A percentile compares a stretch with the other conserved stretches of the same genome.
These are phyloP conservation scores for Tetracentron sinense DNA, from an alignment of 164 flowering plant species.

Conservation along the genomic window DNA sequence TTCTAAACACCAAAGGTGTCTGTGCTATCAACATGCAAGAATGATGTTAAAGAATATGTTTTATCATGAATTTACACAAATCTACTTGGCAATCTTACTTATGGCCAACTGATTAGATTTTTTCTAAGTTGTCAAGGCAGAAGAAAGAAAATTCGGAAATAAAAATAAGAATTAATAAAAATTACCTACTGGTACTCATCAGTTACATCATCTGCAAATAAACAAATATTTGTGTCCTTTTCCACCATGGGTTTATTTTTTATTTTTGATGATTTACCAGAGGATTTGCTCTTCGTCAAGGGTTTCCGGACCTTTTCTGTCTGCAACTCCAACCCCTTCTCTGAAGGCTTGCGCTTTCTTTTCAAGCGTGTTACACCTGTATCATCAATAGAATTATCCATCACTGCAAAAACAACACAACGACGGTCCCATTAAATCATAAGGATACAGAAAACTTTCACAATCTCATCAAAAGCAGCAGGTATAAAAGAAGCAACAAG, in stretches of 20 bases:
- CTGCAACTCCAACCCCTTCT: constrained; percentile 77
- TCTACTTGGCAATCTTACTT: no score
- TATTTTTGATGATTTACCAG: constrained; percentile 34
- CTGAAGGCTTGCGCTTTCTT: constrained; percentile 84
- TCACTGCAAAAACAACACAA: constrained; percentile 25
- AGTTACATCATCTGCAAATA: constrained; percentile 35
- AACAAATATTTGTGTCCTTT: constrained; percentile 32
- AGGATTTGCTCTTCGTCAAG: constrained; percentile 35
- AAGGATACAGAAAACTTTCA: not conserved
- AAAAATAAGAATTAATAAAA: constrained; percentile 1
- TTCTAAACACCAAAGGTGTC: no score
- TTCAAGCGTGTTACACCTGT: constrained; percentile 48
- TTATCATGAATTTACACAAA: no score
- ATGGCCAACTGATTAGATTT: no score
- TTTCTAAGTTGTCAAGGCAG: no score
- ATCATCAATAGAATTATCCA: constrained; percentile 47
- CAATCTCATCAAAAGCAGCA: not conserved
- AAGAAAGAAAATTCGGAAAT: not conserved
- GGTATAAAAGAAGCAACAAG: no score
- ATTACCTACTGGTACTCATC: constrained; percentile 23
- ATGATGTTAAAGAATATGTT: no score
- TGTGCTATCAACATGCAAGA: no score
- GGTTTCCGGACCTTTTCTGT: constrained; percentile 73
- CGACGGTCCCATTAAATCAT: not conserved
- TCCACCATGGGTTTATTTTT: constrained; percentile 30